phyloP scores from a whole-genome alignment of 2,329 filamentous ascomycete species.

The Hirsutella rhossiliensis region DNA sequence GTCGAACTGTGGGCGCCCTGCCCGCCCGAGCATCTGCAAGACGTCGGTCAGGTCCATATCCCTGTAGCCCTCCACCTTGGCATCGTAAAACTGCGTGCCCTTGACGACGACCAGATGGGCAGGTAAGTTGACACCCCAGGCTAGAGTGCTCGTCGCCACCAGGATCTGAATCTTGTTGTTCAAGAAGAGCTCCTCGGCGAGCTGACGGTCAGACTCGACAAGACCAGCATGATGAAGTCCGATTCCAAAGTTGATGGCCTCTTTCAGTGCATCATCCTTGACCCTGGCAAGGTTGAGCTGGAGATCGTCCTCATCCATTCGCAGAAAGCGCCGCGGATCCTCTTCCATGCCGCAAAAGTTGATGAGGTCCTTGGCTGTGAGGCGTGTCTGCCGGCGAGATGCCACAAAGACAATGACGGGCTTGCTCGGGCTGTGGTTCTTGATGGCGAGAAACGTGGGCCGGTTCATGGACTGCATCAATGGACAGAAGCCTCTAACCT shows the following conservation, averaged over 20 bases:
- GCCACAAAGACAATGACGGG: conserved; percentile 98
- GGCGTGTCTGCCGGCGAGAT: conserved; percentile 82
- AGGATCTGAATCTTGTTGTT: conserved; percentile 98
- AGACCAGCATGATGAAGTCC: conserved; percentile 94
- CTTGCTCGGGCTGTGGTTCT: conserved; percentile 90
- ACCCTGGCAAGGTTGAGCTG: conserved; percentile 78
- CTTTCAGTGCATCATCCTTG: conserved; percentile 84
- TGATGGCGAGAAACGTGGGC: conserved; percentile 91
- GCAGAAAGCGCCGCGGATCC: conserved; percentile 83
- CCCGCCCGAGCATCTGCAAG: conserved; percentile 92
- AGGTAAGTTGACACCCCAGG: conserved; percentile 96
- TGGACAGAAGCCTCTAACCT: conserved; percentile 89
- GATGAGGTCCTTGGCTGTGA: conserved; percentile 93
- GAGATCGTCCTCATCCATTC: conserved; percentile 90
- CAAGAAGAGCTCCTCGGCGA: conserved; percentile 88
- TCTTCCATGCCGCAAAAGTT: conserved; percentile 98
- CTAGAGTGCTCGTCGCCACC: conserved; percentile 87
- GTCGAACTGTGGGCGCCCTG: conserved; percentile 92
- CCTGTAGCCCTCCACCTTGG: conserved; percentile 93
- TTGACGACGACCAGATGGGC: conserved; percentile 97
- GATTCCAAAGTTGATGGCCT: conserved; percentile 95
- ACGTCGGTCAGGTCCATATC: conserved; percentile 99
- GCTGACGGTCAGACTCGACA: conserved; percentile 82
- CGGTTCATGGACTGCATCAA: conserved; percentile 99
- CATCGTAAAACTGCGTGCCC: conserved; percentile 95